Conservation (phyloP, 2,329 filamentous ascomycete genomes). For the Neoascochyta sp. region DNA sequence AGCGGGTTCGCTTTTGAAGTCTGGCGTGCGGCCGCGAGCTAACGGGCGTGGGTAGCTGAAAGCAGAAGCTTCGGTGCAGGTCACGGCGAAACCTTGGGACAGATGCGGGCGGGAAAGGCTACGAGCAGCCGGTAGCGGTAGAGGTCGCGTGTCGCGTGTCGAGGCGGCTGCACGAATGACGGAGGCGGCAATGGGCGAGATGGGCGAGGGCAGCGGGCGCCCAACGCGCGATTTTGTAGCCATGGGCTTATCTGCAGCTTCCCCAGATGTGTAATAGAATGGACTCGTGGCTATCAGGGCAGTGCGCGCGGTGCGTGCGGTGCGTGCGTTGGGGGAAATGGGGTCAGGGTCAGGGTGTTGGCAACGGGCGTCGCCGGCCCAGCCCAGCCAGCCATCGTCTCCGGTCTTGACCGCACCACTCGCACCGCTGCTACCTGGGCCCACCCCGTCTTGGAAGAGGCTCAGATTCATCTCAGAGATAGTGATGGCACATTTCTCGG, state of each 20-base stretch:
- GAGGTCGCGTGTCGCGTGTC: too few relatives aligned
- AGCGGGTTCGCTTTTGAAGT: conserved; percentile 12
- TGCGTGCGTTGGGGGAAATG: neutral
- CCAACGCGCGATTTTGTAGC: conserved; percentile 8
- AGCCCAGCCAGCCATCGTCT: too few relatives aligned
- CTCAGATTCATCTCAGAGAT: too few relatives aligned
- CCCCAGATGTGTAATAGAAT: conserved; percentile 15
- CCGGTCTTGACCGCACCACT: too few relatives aligned
- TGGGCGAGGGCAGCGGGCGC: too few relatives aligned
- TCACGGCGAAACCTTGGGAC: conserved; percentile 13
- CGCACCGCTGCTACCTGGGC: too few relatives aligned
- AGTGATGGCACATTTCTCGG: too few relatives aligned
- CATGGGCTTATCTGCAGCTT: conserved; percentile 8
- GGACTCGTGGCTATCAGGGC: conserved; percentile 10
- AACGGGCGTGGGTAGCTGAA: conserved; percentile 7
- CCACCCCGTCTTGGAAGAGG: too few relatives aligned
- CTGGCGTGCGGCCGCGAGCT: conserved; percentile 10
- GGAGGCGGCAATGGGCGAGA: conserved; percentile 3
- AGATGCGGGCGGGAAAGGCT: conserved; percentile 3
- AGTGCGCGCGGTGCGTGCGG: too few relatives aligned
- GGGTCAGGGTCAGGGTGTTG: too few relatives aligned
- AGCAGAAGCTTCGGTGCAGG: conserved; percentile 20
- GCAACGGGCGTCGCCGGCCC: too few relatives aligned
- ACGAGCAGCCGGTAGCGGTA: too few relatives aligned
- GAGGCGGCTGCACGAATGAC: neutral